Base-by-base conservation (phyloP, 2,329 filamentous ascomycete species). In the Aotearoamyces nothofagi region DNA sequence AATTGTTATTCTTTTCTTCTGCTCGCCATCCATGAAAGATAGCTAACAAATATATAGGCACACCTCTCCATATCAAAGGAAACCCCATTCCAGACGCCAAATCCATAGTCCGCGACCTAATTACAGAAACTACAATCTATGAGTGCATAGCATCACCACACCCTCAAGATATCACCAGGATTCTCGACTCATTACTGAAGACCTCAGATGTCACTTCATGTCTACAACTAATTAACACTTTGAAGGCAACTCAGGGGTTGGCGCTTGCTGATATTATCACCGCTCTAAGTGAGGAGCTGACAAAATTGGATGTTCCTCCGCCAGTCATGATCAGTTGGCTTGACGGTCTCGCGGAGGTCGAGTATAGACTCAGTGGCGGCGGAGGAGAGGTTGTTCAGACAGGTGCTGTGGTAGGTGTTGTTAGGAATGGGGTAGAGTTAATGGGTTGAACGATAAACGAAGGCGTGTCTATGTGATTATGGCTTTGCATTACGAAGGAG, bases 81-180 rank as follows among this genome's bases (percentile, higher is more conserved):
- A 65, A 56, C 3, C 65, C 73, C 17, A 72, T 70, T 49, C 53
- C 68, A 4, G 62, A 63, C 36, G 60, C 78, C 37, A 61, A 68
- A 54, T 66, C 76, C 30, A 71, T 86, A 15, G 63, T 77, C 31
- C 68, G 83, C 22, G 87, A 96, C 34, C 69, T 82, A 41, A 93
- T 94, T 40, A 93, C 80, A 19, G 79, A 93, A 50, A 83, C 81
- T 12, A 77, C 74, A 5, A 96, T 98, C 47, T 98, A 94, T 62
- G 86, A 84, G 54, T 98, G 90, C 54, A 92, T 98, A 48, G 90
- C 90, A 6, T 87, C 87, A 2, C 90, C 90, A 4, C 86, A 92
- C 41, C 90, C 90, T 1, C 72, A 77, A 14, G 87, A 93, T 44
- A 83, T 96, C 46, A 66, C 70, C 39, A 72, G 79, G 42, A 96